Evolutionary conservation across 148 eudicot genomes (phyloP).

Genomic region (Dysphania ambrosioides): DNA sequence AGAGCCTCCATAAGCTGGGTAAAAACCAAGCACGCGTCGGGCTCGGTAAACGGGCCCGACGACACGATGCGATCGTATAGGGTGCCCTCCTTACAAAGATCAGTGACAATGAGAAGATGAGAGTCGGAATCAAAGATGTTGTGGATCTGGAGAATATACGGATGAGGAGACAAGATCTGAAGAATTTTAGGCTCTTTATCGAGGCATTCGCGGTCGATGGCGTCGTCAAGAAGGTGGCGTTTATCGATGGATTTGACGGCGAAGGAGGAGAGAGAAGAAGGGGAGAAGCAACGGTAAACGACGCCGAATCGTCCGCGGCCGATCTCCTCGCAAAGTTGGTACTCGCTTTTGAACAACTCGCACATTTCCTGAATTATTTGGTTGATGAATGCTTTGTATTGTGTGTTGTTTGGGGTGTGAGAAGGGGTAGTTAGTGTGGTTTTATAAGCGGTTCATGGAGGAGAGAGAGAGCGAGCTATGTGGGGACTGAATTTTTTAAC

Average conservation of each 20-base stretch:
- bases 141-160: constrained; percentile 40
- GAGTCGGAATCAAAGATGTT: constrained; percentile 36
- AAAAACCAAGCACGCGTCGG: constrained; percentile 45
- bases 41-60: constrained; percentile 33
- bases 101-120: constrained; percentile 38
- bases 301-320: constrained; percentile 84
- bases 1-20: constrained; percentile 47
- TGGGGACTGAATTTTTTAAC: neutral
- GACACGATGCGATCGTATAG: constrained; percentile 37
- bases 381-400: neutral
- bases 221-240: constrained; percentile 41
- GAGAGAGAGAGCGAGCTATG: neutral
- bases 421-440: neutral
- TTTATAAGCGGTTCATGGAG: neutral
- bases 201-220: constrained; percentile 47
- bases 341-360: constrained; percentile 46
- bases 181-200: constrained; percentile 45
- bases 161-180: constrained; percentile 40
- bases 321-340: constrained; percentile 69
- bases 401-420: neutral
- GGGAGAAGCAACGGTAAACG: constrained; percentile 64
- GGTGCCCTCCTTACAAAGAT: constrained; percentile 29
- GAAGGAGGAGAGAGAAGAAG: constrained; percentile 28
- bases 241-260: constrained; percentile 79
- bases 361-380: constrained; percentile 56